Conservation (phyloP, 176 grass and related monocot species). For the Avena insularis region DNA sequence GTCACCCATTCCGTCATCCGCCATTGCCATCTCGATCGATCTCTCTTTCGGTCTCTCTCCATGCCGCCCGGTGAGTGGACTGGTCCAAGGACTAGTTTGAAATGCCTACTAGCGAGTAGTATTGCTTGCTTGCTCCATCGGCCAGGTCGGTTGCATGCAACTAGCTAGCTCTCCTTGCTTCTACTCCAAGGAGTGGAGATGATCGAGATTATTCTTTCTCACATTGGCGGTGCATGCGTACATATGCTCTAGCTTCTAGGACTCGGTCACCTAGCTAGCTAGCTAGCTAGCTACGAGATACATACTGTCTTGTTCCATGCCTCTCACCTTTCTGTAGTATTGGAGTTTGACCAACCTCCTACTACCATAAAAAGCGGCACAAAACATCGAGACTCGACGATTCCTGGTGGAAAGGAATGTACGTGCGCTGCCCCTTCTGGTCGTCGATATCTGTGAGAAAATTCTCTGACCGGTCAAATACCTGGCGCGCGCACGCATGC, state of each 20-base stretch:
- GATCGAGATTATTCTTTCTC: conserved; percentile 50
- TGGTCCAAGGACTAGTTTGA: conserved; percentile 53
- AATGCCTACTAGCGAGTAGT: neutral
- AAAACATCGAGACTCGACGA: neutral
- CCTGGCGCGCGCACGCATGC: conserved; percentile 5
- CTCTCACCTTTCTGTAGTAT: conserved; percentile 33
- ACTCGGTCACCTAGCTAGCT: conserved; percentile 40
- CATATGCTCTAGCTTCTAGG: conserved; percentile 47
- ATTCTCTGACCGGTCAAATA: conserved; percentile 41
- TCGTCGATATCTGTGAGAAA: neutral
- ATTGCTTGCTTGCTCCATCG: conserved; percentile 34
- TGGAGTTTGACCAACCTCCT: conserved; percentile 54
- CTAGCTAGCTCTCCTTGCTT: conserved; percentile 5
- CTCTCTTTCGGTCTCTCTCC: neutral
- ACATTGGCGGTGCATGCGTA: neutral
- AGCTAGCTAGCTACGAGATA: neutral
- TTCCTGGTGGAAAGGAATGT: conserved; percentile 24
- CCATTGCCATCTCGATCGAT: neutral
- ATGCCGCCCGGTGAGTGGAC: conserved; percentile 26
- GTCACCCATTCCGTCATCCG: neutral
- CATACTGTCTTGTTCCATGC: neutral
- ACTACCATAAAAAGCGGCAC: neutral
- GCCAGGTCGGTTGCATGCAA: conserved; percentile 30
- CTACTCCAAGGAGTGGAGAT: conserved; percentile 34
- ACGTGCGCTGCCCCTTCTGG: neutral